These are phyloP conservation scores for Plicaturopsis crispa DNA, from an alignment of 768 basidiomycete genomes.

Conservation along the genomic window DNA sequence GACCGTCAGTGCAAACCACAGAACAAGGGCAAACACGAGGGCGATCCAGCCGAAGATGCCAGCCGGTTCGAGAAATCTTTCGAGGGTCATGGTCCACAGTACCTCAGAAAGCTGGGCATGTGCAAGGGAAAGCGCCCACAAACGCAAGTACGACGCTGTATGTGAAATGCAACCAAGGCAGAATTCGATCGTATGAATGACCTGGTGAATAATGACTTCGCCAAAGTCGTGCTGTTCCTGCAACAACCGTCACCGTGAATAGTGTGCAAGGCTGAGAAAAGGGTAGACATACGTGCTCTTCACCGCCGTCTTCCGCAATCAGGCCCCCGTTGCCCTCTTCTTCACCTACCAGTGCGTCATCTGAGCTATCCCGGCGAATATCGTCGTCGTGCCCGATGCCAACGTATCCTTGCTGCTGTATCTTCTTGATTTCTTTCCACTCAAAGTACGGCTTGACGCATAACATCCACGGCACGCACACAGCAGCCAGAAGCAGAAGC, in stretches of 20 bases:
- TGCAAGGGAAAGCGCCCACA: constrained; percentile 97
- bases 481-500: constrained; percentile 65
- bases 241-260: constrained; percentile 9
- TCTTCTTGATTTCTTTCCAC: constrained; percentile 85
- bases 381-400: constrained; percentile 50
- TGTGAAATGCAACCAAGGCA: constrained; percentile 99
- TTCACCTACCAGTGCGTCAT: constrained; percentile 64
- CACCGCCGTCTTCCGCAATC: constrained; percentile 62
- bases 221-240: constrained; percentile 87
- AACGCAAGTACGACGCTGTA: constrained; percentile 86
- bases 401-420: constrained; percentile 78
- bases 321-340: constrained; percentile 75
- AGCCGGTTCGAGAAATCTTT: constrained; percentile 47
- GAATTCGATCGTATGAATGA: constrained; percentile 99
- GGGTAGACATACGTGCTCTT: constrained; percentile 56
- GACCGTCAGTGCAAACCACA: constrained; percentile 82
- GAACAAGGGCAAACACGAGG: constrained; percentile 38
- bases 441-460: constrained; percentile 86
- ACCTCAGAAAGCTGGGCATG: constrained; percentile 97
- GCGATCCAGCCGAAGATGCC: constrained; percentile 53
- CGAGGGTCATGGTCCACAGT: constrained; percentile 85
- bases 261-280: constrained; percentile 11
- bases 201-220: constrained; percentile 93
- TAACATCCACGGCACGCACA: constrained; percentile 96
- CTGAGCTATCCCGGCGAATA: constrained; percentile 38